Evolutionary conservation across 352 stramenopile genomes (phyloP).

Genomic region (Globisporangium splendens): DNA sequence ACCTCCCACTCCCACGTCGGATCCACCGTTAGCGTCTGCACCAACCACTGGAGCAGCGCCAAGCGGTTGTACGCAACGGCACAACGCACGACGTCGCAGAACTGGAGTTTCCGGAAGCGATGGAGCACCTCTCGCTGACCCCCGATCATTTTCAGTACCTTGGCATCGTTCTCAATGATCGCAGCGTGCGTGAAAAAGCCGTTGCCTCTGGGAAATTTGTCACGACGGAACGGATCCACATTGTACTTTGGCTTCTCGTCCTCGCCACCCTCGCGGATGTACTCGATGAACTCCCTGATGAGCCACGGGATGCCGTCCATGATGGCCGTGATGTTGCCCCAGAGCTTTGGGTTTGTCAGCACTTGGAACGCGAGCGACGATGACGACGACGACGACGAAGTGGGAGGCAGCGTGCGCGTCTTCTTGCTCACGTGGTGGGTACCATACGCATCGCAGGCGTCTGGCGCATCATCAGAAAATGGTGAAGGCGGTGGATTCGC

Average conservation of each 20-base stretch:
- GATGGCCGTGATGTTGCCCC: no score
- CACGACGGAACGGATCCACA: constrained; percentile 12
- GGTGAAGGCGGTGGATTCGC: no score
- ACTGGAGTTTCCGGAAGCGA: neutral
- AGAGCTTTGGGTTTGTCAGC: no score
- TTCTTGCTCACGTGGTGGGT: no score
- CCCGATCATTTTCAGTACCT: constrained; percentile 5
- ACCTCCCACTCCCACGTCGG: constrained; percentile 6
- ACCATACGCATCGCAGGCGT: no score
- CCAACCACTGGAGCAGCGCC: constrained; percentile 10
- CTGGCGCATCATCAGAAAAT: no score
- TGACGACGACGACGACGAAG: no score
- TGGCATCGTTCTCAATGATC: constrained; percentile 8
- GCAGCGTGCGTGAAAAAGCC: constrained; percentile 11
- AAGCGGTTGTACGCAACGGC: neutral
- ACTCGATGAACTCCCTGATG: no score
- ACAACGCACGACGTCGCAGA: constrained; percentile 6
- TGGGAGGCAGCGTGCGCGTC: no score
- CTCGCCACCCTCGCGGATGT: no score
- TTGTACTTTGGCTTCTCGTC: constrained; percentile 10
- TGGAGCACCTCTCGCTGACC: neutral
- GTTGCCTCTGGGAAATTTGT: constrained; percentile 6
- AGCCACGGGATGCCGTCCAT: no score
- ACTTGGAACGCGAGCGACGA: no score
- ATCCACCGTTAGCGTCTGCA: neutral